Percentiles rank a stretch among this genome's conserved stretches.
Evolutionary conservation across 1,284 basidiomycete genomes (phyloP).

Genomic region (Pseudomicrostroma phylloplanum): DNA sequence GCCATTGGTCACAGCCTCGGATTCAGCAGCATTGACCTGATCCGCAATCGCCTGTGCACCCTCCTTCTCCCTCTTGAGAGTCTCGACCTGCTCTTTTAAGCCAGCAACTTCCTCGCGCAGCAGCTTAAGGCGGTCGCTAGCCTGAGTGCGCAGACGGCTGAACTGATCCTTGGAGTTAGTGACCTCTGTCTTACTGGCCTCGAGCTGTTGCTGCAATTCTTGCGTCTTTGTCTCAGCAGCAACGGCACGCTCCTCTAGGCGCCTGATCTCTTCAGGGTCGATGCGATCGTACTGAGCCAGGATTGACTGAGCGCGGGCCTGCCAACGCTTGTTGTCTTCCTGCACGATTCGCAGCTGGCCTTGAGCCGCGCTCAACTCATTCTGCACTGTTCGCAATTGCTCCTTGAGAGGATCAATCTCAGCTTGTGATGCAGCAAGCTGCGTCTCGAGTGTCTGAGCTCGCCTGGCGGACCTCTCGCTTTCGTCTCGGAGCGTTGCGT

Average conservation of each 20-base stretch:
- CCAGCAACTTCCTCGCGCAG: slow-evolving; percentile 4
- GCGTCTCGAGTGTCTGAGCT: slow-evolving; percentile 57
- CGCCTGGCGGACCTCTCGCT: slow-evolving; percentile 58
- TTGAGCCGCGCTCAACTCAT: slow-evolving; percentile 68
- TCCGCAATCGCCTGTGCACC: slow-evolving; percentile 25
- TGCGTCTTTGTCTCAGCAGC: slow-evolving; percentile 15
- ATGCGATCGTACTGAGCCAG: slow-evolving; percentile 82
- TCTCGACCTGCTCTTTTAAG: slow-evolving; percentile 29
- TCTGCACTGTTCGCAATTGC: slow-evolving; percentile 62
- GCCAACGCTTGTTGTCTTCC: slow-evolving; percentile 74
- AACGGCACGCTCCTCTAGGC: slow-evolving; percentile 36
- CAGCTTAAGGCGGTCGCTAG: slow-evolving; percentile 28
- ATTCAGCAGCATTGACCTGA: slow-evolving; percentile 50
- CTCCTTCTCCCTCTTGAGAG: slow-evolving; percentile 49
- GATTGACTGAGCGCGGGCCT: slow-evolving; percentile 72
- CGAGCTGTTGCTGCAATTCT: slow-evolving; percentile 17
- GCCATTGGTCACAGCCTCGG: slow-evolving; percentile 26
- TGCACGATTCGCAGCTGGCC: slow-evolving; percentile 67
- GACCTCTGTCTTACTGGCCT: slow-evolving; percentile 25
- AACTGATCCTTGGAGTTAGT: slow-evolving; percentile 31
- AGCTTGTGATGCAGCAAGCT: slow-evolving; percentile 52
- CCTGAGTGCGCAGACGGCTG: slow-evolving; percentile 40
- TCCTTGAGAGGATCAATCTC: slow-evolving; percentile 73
- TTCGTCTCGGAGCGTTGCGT: slow-evolving; percentile 72
- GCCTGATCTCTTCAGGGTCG: slow-evolving; percentile 61